phyloP scores from a whole-genome alignment of 176 grass and related monocot species.

The Zizania latifolia region DNA sequence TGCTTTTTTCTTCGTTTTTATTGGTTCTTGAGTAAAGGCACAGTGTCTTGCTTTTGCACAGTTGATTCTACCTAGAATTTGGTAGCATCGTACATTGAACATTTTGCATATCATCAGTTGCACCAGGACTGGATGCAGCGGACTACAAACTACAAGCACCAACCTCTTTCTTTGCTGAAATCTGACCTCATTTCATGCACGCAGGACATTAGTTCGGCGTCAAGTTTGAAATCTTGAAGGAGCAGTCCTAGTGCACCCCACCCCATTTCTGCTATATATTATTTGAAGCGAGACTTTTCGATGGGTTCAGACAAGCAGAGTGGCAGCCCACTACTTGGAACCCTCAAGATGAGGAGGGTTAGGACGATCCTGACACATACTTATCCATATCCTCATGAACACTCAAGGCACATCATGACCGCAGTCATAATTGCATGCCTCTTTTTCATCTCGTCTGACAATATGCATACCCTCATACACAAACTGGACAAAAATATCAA shows the following conservation, averaged over 20 bases:
- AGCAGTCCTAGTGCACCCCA: background rate
- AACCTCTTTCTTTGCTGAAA: background rate
- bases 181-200: conserved; percentile 8
- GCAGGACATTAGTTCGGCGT: conserved; percentile 13
- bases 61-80: background rate
- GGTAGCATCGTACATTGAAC: background rate
- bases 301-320: conserved; percentile 67
- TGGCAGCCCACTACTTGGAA: conserved; percentile 61
- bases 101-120: background rate
- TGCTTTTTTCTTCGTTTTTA: background rate
- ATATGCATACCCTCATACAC: conserved; percentile 88
- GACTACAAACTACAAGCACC: background rate
- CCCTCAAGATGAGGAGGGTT: conserved; percentile 76
- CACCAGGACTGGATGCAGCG: background rate
- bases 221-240: conserved; percentile 13
- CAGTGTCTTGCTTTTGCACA: conserved; percentile 1
- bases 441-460: conserved; percentile 86
- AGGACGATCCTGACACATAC: conserved; percentile 73
- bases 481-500: conserved; percentile 87
- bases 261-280: background rate
- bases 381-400: conserved; percentile 83
- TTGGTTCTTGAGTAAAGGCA: background rate
- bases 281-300: background rate
- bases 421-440: conserved; percentile 75
- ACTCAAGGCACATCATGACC: conserved; percentile 83